phyloP scores from a whole-genome alignment of 345 rosid species.

The Viola odorata region DNA sequence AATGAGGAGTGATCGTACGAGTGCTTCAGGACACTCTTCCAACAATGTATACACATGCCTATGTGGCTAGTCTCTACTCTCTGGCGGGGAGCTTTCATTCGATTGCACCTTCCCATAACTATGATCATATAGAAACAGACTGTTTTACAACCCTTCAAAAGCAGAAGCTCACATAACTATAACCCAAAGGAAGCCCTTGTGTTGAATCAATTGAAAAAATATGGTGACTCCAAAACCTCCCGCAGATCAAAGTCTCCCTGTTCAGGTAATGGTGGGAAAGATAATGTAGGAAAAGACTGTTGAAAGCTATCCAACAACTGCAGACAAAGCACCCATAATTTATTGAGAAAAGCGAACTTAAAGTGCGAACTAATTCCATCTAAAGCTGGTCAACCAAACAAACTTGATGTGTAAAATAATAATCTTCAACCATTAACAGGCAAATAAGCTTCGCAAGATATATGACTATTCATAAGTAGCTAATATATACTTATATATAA shows the following conservation, averaged over 20 bases:
- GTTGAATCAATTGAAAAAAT: conserved; percentile 75
- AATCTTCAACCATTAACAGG: no score
- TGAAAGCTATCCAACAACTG: conserved; percentile 91
- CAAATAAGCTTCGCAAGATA: no score
- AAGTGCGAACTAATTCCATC: background rate
- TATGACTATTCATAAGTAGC: background rate
- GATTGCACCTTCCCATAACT: conserved; percentile 2
- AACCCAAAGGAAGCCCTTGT: background rate
- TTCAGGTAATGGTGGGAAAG: conserved; percentile 78
- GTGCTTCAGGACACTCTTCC: no score
- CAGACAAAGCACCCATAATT: background rate
- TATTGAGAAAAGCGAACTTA: background rate
- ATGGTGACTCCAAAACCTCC: conserved; percentile 74
- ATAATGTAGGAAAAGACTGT: conserved; percentile 60
- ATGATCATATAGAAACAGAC: conserved; percentile 4
- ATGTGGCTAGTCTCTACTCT: background rate
- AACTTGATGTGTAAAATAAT: no score
- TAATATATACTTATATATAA: background rate
- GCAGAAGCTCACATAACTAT: background rate
- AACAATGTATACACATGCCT: no score
- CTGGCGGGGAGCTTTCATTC: background rate
- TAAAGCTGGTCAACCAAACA: background rate
- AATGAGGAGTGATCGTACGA: no score
- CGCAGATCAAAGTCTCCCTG: conserved; percentile 80
- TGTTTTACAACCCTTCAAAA: background rate